These are phyloP conservation scores for Trametes hirsuta DNA, from an alignment of 1,284 basidiomycete species.

Conservation along the genomic window DNA sequence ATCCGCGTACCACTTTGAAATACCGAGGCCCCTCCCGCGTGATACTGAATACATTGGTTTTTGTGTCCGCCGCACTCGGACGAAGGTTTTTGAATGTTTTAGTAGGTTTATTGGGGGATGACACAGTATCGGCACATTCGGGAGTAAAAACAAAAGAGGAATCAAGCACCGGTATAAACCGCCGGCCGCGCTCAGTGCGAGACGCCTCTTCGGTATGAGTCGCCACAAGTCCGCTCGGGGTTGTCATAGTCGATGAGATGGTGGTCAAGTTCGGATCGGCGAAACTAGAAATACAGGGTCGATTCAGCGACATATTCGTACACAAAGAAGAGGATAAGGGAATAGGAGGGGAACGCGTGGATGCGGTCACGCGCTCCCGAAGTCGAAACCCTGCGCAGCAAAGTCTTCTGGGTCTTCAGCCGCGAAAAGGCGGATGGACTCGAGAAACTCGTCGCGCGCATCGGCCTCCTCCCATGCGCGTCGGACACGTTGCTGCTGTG, in stretches of 20 bases:
- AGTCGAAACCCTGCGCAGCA: neutral
- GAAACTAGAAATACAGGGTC: too few relatives aligned
- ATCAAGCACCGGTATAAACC: too few relatives aligned
- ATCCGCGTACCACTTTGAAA: constrained; percentile 8
- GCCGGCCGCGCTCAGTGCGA: too few relatives aligned
- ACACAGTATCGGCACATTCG: too few relatives aligned
- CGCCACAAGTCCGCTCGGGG: too few relatives aligned
- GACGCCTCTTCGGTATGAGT: too few relatives aligned
- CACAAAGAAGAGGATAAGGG: neutral
- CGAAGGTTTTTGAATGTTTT: constrained; percentile 5
- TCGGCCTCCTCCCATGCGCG: neutral
- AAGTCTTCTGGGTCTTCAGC: neutral
- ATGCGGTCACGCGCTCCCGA: neutral
- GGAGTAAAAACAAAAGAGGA: too few relatives aligned
- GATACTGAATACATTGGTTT: constrained; percentile 11
- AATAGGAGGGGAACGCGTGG: neutral
- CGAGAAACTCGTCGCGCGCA: neutral
- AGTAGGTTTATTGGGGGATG: neutral
- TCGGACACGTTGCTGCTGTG: neutral
- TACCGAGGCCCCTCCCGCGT: neutral
- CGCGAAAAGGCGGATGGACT: neutral
- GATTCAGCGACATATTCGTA: too few relatives aligned
- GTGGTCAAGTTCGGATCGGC: too few relatives aligned
- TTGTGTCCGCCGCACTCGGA: constrained; percentile 7
- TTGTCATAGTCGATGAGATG: too few relatives aligned